These are phyloP conservation scores for Cyclocybe aegerita DNA, from an alignment of 768 basidiomycete genomes.

Conservation along the genomic window DNA sequence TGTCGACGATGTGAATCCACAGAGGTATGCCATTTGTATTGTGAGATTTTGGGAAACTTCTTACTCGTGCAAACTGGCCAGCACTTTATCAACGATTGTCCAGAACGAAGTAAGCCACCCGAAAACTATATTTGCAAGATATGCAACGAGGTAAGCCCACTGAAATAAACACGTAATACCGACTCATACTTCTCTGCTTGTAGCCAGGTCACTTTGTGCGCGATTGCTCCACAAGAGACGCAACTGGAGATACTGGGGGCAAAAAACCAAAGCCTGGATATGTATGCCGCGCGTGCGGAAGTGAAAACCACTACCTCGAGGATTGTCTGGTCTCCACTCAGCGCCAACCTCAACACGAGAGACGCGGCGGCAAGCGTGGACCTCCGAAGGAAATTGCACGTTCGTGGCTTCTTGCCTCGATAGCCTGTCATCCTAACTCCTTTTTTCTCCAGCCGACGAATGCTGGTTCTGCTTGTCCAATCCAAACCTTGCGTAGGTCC, in stretches of 20 bases:
- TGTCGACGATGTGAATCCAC: conserved; percentile 76
- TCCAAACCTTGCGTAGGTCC: conserved; percentile 78
- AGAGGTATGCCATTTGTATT: conserved; percentile 46
- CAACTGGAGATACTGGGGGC: conserved; percentile 80
- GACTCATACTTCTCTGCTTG: conserved; percentile 1
- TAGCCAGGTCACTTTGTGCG: conserved; percentile 84
- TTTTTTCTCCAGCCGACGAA: conserved; percentile 64
- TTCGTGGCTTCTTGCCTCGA: conserved; percentile 36
- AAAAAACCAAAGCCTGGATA: conserved; percentile 84
- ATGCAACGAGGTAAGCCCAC: conserved; percentile 60
- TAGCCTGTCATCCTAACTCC: conserved; percentile 1
- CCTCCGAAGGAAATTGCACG: conserved; percentile 80
- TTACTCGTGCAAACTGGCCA: conserved; percentile 21
- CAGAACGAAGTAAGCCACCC: conserved; percentile 71
- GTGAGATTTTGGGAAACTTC: not conserved
- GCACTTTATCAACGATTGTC: conserved; percentile 80
- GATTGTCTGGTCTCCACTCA: conserved; percentile 80
- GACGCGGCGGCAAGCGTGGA: conserved; percentile 46
- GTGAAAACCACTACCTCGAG: conserved; percentile 80
- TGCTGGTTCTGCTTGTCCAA: conserved; percentile 99
- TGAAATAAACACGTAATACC: not conserved
- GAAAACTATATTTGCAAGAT: conserved; percentile 88
- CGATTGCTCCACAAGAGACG: conserved; percentile 82
- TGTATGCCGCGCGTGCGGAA: conserved; percentile 89
- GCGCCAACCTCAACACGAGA: conserved; percentile 33